Percentiles rank a stretch among this genome's conserved stretches.
These are phyloP conservation scores for Cucurbitaria berberidis DNA, from an alignment of 2,329 filamentous ascomycete species.

Conservation along the genomic window DNA sequence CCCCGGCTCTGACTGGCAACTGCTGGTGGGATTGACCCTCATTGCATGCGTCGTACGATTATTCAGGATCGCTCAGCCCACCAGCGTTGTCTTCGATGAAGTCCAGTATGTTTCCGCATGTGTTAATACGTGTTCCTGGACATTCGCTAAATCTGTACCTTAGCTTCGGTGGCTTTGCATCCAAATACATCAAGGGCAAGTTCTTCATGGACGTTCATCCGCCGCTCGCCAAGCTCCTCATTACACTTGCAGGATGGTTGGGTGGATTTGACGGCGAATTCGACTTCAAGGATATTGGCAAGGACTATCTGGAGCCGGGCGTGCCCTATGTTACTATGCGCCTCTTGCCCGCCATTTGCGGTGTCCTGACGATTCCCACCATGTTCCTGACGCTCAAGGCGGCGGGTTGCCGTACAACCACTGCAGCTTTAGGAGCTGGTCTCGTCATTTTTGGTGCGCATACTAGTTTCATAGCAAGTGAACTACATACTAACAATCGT, in stretches of 20 bases:
- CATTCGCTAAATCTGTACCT: slow-evolving; percentile 25
- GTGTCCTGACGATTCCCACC: slow-evolving; percentile 84
- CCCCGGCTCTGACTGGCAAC: slow-evolving; percentile 80
- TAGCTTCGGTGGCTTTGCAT: slow-evolving; percentile 96
- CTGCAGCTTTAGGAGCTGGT: slow-evolving; percentile 80
- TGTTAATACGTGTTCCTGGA: not conserved
- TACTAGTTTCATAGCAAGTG: not conserved
- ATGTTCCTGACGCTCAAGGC: slow-evolving; percentile 97
- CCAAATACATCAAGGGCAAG: slow-evolving; percentile 98
- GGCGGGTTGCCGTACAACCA: slow-evolving; percentile 84
- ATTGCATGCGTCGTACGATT: slow-evolving; percentile 81
- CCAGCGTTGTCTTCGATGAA: slow-evolving; percentile 97
- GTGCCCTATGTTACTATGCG: slow-evolving; percentile 99
- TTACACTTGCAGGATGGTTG: slow-evolving; percentile 92
- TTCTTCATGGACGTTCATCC: slow-evolving; percentile 99
- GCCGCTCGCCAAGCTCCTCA: slow-evolving; percentile 92
- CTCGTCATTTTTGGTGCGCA: slow-evolving; percentile 85
- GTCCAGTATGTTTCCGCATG: slow-evolving; percentile 76
- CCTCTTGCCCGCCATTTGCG: slow-evolving; percentile 86
- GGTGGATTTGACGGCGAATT: slow-evolving; percentile 95
- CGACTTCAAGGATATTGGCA: slow-evolving; percentile 99
- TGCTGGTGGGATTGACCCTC: slow-evolving; percentile 74
- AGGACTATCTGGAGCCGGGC: slow-evolving; percentile 92
- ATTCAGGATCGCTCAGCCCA: slow-evolving; percentile 95
- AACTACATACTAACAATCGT: slow-evolving; percentile 22